These are phyloP conservation scores for Parsonsia alboflavescens DNA, from an alignment of 257 asterid genomes.

Conservation along the genomic window DNA sequence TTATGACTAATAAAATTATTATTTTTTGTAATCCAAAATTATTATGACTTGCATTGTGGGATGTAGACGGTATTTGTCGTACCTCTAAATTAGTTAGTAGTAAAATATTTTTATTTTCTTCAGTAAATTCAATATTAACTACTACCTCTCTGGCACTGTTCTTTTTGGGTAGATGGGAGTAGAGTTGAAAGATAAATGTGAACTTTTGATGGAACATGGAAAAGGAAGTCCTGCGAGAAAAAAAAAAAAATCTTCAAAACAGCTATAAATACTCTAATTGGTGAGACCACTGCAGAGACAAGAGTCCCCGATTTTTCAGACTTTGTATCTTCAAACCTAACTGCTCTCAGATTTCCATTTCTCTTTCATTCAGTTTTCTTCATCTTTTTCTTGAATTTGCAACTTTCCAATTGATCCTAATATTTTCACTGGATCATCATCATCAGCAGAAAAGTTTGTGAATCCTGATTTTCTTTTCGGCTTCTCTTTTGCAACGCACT, in stretches of 20 bases:
- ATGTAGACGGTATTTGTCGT: no score
- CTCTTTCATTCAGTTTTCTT: constrained; percentile 7
- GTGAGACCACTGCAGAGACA: constrained; percentile 5
- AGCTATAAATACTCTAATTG: constrained; percentile 48
- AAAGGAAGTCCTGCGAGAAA: background rate
- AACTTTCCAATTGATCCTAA: constrained; percentile 24
- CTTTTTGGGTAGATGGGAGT: constrained; percentile 13
- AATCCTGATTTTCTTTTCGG: no score
- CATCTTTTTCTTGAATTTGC: constrained; percentile 8
- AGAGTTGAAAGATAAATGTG: constrained; percentile 39
- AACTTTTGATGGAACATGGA: constrained; percentile 10
- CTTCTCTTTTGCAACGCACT: background rate
- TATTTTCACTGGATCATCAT: constrained; percentile 18
- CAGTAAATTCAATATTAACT: no score
- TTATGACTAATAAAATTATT: no score
- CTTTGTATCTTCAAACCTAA: constrained; percentile 11
- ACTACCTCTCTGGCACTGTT: constrained; percentile 1
- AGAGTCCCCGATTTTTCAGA: constrained; percentile 12
- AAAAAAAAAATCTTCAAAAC: constrained; percentile 15
- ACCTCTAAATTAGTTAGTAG: no score
- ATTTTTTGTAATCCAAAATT: no score
- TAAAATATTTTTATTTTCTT: no score
- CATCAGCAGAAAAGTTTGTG: background rate
- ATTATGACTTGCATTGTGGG: no score
- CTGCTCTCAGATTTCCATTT: constrained; percentile 9